Evolutionary conservation across 176 grass and related monocot species (phyloP), one percentile per base, ranked within the genome.

Genomic region (Secale cereale): DNA sequence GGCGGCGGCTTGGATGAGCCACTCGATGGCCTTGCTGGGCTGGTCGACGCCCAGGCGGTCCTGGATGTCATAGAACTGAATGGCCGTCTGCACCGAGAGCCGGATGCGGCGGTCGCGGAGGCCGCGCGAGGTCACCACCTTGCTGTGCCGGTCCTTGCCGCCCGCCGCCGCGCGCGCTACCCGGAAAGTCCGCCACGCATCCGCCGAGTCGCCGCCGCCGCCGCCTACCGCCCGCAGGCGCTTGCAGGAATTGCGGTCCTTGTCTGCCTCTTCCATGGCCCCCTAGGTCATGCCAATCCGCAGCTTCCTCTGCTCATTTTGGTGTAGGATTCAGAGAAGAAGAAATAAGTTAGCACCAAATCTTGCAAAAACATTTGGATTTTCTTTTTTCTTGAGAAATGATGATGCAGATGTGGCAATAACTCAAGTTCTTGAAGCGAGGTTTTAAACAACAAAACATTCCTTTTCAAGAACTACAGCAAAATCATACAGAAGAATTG

Each of bases 11-110:
- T 89, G 69, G 76, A 97, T 94, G 83, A 97, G 91, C 94, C 94
- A 94, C 59, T 92, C 94, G 65, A 97, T 88, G 63, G 94, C 94
- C 85, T 97, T 97, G 85, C 94, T 97, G 8, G 94, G 91, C 76
- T 94, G 94, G 87, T 97, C 94, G 57, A 90, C 84, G 12, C 91
- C 94, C 22, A 97, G 89, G 40, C 94, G 94, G 69, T 97, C 89
- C 82, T 97, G 94, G 83, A 97, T 82, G 84, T 97, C 94, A 76
- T 97, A 97, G 85, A 97, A 97, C 84, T 92, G 91, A 79, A 97
- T 97, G 17, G 94, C 94, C 29, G 94, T 97, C 25, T 67, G 83
- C 50, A 91, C 94, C 0, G 91, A 91, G 20, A 97, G 84, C n/a
- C 94, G 85, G 64, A 97, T 85, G 62, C 91, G 91, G 2, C 94